Conservation (phyloP, 352 stramenopile species). For the Phytophthora meadii region DNA sequence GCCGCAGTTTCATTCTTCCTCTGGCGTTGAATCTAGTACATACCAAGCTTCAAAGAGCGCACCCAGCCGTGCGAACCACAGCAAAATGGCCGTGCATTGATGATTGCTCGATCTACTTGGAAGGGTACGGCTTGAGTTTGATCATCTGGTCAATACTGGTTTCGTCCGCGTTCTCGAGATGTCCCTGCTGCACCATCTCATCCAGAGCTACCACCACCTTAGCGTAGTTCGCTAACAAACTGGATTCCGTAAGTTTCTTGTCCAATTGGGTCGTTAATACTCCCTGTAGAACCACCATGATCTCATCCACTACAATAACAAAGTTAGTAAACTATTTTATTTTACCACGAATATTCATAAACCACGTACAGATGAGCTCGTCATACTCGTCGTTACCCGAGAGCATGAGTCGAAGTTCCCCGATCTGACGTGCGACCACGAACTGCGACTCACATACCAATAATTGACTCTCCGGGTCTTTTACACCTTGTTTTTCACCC, state of each 20-base stretch:
- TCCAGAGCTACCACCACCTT: conserved; percentile 72
- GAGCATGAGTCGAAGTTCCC: conserved; percentile 69
- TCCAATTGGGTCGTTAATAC: conserved; percentile 67
- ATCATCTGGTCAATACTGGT: conserved; percentile 60
- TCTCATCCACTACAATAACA: conserved; percentile 55
- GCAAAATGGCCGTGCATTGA: conserved; percentile 2
- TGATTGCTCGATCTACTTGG: conserved; percentile 21
- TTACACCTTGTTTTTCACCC: conserved; percentile 30
- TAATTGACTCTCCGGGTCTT: conserved; percentile 45
- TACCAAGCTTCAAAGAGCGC: conserved; percentile 3
- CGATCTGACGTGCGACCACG: conserved; percentile 63
- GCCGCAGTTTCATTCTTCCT: conserved; percentile 8
- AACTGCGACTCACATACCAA: conserved; percentile 64
- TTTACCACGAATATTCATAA: not conserved
- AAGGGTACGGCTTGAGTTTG: conserved; percentile 46
- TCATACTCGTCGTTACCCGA: conserved; percentile 73
- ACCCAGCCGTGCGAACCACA: conserved; percentile 1
- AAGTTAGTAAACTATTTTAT: conserved; percentile 3
- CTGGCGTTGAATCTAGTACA: conserved; percentile 1
- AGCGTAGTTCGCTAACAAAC: conserved; percentile 63
- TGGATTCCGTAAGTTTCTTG: conserved; percentile 72
- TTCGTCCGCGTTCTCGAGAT: conserved; percentile 61
- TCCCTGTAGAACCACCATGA: conserved; percentile 55
- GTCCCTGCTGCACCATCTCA: conserved; percentile 72
- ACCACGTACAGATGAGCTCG: conserved; percentile 68